Base-by-base conservation (phyloP, 805 yeast species). In the Cyberlindnera maclurae region DNA sequence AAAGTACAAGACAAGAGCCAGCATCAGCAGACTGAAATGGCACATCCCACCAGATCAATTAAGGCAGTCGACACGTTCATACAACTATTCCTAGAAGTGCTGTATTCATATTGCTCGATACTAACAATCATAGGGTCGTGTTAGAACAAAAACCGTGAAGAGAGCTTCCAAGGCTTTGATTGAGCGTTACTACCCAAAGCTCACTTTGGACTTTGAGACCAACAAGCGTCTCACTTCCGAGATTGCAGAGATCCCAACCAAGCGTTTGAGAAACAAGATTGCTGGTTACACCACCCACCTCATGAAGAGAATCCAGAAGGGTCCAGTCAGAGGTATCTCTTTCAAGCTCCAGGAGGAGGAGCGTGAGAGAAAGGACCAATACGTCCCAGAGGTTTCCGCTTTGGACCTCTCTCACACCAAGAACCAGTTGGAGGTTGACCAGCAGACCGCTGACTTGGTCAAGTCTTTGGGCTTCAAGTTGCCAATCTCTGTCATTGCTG, bases 211-310 rank as follows among this genome's bases (percentile, higher is more conserved):
- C 75, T 93, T 93, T 72, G 97, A 93, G 81, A 87, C 94, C 84
- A 93, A 93, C 96, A 93, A 93, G 83, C 90, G 98, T 79, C 82
- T 94, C 70, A 83, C 96, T 63, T 83, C 87, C 64, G 96, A 94
- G 75, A 89, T 93, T 63, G 98, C 99, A 59, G 89, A 85, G 71
- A 94, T 93, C 68, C 97, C 90, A 73, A 87, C 98, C 65, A 93
- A 93, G 84, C 87, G 99, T 77, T 84, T 93, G 73, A 93, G 99
- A 81, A 93, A 93, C 93, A 93, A 93, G 87, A 94, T 93, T 65
- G 98, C 99, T 70, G 99, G 99, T 72, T 93, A 90, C 96, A 93
- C 98, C 74, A 93, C 98, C 67, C 99, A 93, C 75, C 82, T 93
- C 73, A 94, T 93, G 98, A 93, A 87, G 82, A 89, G 99, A 80